phyloP scores from a whole-genome alignment of 1,139 yeast species.

The Blastobotrys arbuscula region DNA sequence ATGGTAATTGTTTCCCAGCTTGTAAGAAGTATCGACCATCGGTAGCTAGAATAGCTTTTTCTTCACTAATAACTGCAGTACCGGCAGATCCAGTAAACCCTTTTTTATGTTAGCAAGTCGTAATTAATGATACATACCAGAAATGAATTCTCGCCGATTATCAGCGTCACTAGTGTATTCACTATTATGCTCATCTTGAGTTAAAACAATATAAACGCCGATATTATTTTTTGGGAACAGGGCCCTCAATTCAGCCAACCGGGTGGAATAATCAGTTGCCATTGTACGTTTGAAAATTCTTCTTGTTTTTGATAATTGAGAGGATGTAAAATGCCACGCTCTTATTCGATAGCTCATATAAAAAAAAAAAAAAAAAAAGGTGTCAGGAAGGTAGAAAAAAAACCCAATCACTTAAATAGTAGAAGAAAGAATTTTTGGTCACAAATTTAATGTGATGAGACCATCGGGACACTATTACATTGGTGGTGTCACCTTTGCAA shows the following conservation, averaged over 20 bases:
- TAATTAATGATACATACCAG: slow-evolving; percentile 33
- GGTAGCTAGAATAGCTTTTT: slow-evolving; percentile 77
- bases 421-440: no score
- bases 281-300: neutral
- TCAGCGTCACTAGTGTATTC: slow-evolving; percentile 81
- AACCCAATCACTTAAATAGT: no score
- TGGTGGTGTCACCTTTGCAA: no score
- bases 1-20: slow-evolving; percentile 78
- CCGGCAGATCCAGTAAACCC: slow-evolving; percentile 92
- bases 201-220: slow-evolving; percentile 77
- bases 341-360: slow-evolving; percentile 16
- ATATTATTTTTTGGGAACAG: slow-evolving; percentile 60
- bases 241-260: slow-evolving; percentile 54
- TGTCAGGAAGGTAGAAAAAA: no score
- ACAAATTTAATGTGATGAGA: no score
- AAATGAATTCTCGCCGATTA: slow-evolving; percentile 77
- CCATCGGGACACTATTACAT: no score
- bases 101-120: neutral
- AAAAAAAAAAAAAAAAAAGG: no score
- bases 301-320: neutral
- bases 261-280: slow-evolving; percentile 6
- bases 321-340: slow-evolving; percentile 14
- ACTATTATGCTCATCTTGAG: slow-evolving; percentile 91
- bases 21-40: slow-evolving; percentile 95
- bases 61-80: slow-evolving; percentile 73